These are phyloP conservation scores for Coemansia asiatica DNA, from an alignment of 192 early-diverging fungal species.

Conservation along the genomic window DNA sequence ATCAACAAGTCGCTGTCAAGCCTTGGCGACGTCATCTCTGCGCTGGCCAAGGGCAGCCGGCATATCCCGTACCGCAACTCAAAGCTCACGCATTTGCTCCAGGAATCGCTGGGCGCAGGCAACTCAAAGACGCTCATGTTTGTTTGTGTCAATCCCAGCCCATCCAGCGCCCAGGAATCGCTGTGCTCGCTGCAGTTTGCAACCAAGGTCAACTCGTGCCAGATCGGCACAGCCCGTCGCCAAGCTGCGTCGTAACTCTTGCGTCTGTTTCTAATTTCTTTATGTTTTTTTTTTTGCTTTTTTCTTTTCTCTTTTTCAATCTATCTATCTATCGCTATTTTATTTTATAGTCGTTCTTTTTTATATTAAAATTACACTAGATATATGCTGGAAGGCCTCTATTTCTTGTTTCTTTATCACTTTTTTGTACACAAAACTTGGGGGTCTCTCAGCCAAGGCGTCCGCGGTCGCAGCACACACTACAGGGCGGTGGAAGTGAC, in stretches of 20 bases:
- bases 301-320: no score
- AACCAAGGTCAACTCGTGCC: conserved; percentile 89
- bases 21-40: conserved; percentile 88
- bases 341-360: conserved; percentile 2
- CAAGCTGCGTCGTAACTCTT: conserved; percentile 27
- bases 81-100: conserved; percentile 67
- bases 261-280: not conserved
- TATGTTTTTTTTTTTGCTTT: not conserved
- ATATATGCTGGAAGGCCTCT: no score
- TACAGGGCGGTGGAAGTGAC: conserved; percentile 30
- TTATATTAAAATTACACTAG: conserved; percentile 1
- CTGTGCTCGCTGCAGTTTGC: conserved; percentile 93
- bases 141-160: conserved; percentile 90
- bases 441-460: conserved; percentile 4
- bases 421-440: conserved; percentile 7
- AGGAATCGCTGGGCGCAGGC: conserved; percentile 67
- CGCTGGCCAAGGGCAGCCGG: conserved; percentile 70
- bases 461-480: conserved; percentile 28
- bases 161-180: conserved; percentile 78
- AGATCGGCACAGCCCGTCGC: conserved; percentile 78
- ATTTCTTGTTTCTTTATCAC: no score
- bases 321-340: no score
- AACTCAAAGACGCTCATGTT: conserved; percentile 99
- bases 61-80: conserved; percentile 96
- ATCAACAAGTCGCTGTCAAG: conserved; percentile 94